phyloP scores from a whole-genome alignment of 2,329 filamentous ascomycete genomes.

The Pestalotiopsis sp. region DNA sequence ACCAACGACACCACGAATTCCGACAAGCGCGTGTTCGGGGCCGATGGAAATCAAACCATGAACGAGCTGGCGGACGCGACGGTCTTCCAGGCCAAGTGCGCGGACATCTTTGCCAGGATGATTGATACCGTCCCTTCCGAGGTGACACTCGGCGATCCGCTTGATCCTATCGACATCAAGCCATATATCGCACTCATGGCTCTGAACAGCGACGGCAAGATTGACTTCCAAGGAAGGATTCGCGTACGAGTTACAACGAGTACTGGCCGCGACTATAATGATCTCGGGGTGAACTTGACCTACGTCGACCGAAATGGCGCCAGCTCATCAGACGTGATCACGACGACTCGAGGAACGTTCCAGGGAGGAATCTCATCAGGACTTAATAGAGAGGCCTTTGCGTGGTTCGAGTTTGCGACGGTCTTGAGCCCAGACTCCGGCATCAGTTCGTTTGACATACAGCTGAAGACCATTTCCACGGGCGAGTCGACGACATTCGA shows the following conservation, averaged over 20 bases:
- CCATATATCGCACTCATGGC: slow-evolving; percentile 29
- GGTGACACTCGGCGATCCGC: slow-evolving; percentile 28
- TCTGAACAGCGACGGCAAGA: slow-evolving; percentile 24
- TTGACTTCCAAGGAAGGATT: slow-evolving; percentile 27
- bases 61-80: slow-evolving; percentile 34
- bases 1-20: slow-evolving; percentile 38
- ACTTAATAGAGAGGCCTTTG: slow-evolving; percentile 25
- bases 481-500: slow-evolving; percentile 22
- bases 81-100: slow-evolving; percentile 36
- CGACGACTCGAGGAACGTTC: slow-evolving; percentile 9
- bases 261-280: slow-evolving; percentile 19
- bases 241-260: slow-evolving; percentile 20
- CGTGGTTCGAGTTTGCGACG: slow-evolving; percentile 30
- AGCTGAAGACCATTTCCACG: slow-evolving; percentile 23
- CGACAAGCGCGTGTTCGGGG: slow-evolving; percentile 42
- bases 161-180: slow-evolving; percentile 31
- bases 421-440: slow-evolving; percentile 23
- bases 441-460: slow-evolving; percentile 32
- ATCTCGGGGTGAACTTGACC: slow-evolving; percentile 22
- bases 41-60: slow-evolving; percentile 45
- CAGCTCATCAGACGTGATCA: slow-evolving; percentile 12
- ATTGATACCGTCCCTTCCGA: slow-evolving; percentile 33
- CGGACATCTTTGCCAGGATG: slow-evolving; percentile 33
- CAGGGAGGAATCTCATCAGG: slow-evolving; percentile 24
- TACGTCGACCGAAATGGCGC: slow-evolving; percentile 19